A percentile compares a stretch with the other conserved stretches of the same genome.
These are phyloP conservation scores for Carex arenaria DNA, from an alignment of 202 grass and related monocot genomes.

Conservation along the genomic window DNA sequence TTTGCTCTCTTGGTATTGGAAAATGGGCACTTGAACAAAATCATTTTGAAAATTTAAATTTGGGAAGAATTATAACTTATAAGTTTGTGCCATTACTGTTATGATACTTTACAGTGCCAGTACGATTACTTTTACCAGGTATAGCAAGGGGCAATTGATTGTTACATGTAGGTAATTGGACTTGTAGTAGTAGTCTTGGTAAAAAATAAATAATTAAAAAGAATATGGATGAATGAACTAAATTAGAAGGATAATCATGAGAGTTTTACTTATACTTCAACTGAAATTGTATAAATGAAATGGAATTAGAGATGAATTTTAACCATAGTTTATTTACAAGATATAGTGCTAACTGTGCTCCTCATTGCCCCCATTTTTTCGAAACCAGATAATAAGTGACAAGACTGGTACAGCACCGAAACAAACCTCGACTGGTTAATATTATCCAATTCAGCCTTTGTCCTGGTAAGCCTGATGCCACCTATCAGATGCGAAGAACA, in stretches of 20 bases:
- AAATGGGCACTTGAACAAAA: background rate
- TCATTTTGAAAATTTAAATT: background rate
- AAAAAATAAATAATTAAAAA: background rate
- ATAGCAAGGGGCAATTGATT: background rate
- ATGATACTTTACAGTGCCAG: too few species aligned
- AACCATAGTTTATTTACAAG: constrained; percentile 3
- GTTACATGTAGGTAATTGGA: background rate
- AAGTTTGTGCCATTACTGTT: background rate
- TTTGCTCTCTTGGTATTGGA: background rate
- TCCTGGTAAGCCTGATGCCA: too few species aligned
- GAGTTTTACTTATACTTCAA: too few species aligned
- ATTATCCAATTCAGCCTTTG: too few species aligned
- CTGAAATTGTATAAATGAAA: background rate
- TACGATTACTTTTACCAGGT: background rate
- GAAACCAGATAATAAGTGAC: constrained; percentile 54
- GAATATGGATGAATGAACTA: background rate
- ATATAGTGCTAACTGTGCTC: background rate
- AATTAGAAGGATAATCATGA: background rate
- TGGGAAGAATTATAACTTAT: background rate
- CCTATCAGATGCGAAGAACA: too few species aligned
- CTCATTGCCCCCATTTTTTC: background rate
- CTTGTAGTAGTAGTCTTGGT: background rate
- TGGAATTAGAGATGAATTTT: background rate
- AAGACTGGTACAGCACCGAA: constrained; percentile 27
- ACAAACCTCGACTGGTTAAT: background rate